A percentile compares a stretch with the other conserved stretches of the same genome.
Evolutionary conservation across 257 asterid genomes (phyloP).

Genomic region (Cynanchum wilfordii): DNA sequence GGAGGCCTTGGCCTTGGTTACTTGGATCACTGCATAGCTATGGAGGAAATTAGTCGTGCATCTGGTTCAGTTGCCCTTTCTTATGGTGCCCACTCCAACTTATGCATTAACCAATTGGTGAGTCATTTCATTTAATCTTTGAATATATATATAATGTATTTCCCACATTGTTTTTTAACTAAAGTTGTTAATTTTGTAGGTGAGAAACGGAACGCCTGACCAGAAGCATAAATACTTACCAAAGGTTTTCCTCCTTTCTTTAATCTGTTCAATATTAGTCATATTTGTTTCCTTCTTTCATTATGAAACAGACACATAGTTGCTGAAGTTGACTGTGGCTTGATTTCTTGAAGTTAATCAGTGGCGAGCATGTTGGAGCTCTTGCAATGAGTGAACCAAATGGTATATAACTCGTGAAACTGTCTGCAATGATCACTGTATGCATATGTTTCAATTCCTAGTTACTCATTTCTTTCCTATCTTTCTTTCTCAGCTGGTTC

Average conservation of each 20-base stretch:
- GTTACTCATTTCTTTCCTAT: conserved; percentile 9
- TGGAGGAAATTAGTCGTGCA: conserved; percentile 99
- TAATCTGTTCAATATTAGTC: neutral
- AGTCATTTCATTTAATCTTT: conserved; percentile 25
- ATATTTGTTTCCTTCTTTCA: neutral
- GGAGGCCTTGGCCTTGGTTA: conserved; percentile 99
- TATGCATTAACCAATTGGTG: conserved; percentile 94
- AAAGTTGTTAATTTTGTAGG: conserved; percentile 47
- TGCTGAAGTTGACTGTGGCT: conserved; percentile 16
- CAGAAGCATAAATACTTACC: conserved; percentile 94
- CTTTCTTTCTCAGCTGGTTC: conserved; percentile 73
- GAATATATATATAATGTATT: conserved; percentile 10
- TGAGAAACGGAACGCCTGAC: conserved; percentile 78
- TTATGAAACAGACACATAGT: neutral
- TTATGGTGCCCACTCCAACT: conserved; percentile 95
- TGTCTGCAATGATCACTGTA: conserved; percentile 10
- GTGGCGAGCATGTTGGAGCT: conserved; percentile 98
- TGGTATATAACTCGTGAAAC: conserved; percentile 50
- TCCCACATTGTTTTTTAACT: conserved; percentile 7
- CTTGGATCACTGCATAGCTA: conserved; percentile 92
- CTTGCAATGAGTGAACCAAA: conserved; percentile 99
- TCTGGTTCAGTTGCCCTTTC: conserved; percentile 98
- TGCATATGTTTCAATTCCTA: neutral
- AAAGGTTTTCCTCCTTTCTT: conserved; percentile 43
- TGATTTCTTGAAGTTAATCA: conserved; percentile 64